Conservation (phyloP, 176 grass and related monocot genomes). For the Guadua angustifolia region DNA sequence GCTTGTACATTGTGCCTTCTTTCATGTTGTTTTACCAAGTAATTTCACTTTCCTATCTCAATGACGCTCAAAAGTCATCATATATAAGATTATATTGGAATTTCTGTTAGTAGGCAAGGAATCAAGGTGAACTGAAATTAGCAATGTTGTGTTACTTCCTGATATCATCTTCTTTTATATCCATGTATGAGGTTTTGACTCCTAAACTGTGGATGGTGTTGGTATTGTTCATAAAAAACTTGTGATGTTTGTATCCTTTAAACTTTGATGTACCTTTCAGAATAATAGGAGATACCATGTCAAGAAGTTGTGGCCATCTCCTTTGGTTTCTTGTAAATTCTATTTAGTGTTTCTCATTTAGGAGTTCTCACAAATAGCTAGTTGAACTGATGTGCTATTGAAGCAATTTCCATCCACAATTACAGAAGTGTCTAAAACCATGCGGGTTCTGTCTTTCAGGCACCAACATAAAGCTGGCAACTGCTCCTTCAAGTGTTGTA, state of each 20-base stretch:
- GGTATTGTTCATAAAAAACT: neutral
- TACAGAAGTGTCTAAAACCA: neutral
- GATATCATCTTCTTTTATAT: neutral
- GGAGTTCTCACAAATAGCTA: neutral
- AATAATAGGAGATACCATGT: neutral
- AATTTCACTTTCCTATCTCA: neutral
- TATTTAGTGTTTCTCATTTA: neutral
- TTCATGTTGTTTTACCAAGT: neutral
- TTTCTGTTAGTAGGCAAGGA: neutral
- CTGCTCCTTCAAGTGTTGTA: slow-evolving; percentile 68
- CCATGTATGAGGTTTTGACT: neutral
- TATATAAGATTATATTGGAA: neutral
- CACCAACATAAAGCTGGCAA: slow-evolving; percentile 72
- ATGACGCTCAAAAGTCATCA: neutral
- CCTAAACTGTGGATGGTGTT: neutral
- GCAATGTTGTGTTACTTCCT: neutral
- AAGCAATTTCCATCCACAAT: neutral
- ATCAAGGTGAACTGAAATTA: neutral
- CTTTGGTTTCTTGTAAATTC: neutral
- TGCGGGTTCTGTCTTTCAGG: slow-evolving; percentile 49
- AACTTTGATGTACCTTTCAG: neutral
- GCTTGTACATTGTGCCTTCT: neutral
- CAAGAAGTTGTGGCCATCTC: neutral
- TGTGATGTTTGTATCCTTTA: neutral
- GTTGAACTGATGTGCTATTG: neutral